Conservation (phyloP, 2,329 filamentous ascomycete genomes). For the Torrubiella hemipterigena region DNA sequence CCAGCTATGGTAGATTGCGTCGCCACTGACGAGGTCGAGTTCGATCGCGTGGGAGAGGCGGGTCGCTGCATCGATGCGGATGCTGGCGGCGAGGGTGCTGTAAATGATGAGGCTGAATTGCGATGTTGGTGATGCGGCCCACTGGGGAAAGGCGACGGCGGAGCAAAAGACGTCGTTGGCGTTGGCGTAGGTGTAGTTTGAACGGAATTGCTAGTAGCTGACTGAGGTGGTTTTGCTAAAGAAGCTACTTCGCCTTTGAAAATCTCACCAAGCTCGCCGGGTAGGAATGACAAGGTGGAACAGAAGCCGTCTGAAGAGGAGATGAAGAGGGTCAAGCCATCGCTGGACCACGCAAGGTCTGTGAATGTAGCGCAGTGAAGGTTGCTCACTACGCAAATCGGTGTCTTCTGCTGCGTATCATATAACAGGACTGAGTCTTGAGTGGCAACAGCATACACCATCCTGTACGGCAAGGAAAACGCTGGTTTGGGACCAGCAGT, state of each 20-base stretch:
- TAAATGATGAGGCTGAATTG: slow-evolving; percentile 44
- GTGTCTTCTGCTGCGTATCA: slow-evolving; percentile 92
- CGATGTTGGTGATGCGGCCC: slow-evolving; percentile 41
- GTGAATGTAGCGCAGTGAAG: slow-evolving; percentile 96
- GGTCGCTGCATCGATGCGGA: slow-evolving; percentile 53
- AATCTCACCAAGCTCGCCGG: slow-evolving; percentile 73
- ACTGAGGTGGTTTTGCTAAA: slow-evolving; percentile 23
- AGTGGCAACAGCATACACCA: slow-evolving; percentile 93
- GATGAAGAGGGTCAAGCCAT: slow-evolving; percentile 58
- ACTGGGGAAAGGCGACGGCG: slow-evolving; percentile 44
- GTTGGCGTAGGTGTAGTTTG: slow-evolving; percentile 62
- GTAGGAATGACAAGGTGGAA: slow-evolving; percentile 73
- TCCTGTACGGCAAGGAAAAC: slow-evolving; percentile 81
- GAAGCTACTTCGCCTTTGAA: slow-evolving; percentile 59
- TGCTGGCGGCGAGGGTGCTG: slow-evolving; percentile 42
- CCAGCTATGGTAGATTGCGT: slow-evolving; percentile 46
- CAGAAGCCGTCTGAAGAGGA: slow-evolving; percentile 99
- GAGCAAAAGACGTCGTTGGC: slow-evolving; percentile 50
- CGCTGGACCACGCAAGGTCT: slow-evolving; percentile 66
- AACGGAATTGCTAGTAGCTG: slow-evolving; percentile 35
- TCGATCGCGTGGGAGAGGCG: slow-evolving; percentile 72
- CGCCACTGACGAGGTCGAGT: slow-evolving; percentile 68
- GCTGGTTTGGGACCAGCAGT: slow-evolving; percentile 53
- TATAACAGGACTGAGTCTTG: slow-evolving; percentile 93
- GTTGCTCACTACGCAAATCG: slow-evolving; percentile 90